Base-by-base conservation (phyloP, 768 basidiomycete species). In the Epithele typhae region DNA sequence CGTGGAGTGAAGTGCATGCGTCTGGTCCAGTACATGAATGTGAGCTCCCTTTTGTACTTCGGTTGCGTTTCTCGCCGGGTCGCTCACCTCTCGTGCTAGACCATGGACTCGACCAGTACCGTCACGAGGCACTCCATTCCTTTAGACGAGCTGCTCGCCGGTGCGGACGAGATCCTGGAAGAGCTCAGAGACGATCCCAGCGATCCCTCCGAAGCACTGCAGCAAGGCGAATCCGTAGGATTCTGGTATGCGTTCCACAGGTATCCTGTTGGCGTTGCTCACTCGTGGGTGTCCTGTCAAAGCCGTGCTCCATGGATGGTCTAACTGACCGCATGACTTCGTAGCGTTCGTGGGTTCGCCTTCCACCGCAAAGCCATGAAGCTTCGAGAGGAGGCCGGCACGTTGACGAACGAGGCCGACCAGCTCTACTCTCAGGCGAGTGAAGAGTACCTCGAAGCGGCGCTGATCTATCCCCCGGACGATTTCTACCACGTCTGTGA, bases 321-420 rank as follows among this genome's bases (percentile, higher is more conserved):
- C 30, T 8, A 2, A n/a, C 6, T 15, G 7, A 18, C 8, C 4
- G 22, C 3, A 15, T 3, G 14, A 4, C 21, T 23, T 12, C 27
- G 7, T 24, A 59, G 52, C 2, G 39, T 46, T 12, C 32, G 34
- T 18, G 59, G 46, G 2, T 50, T 52, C 25, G 57, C 46, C 37
- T 49, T 55, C 34, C 33, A 34, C n/a, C 36, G 46, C 15, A 49
- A 37, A 18, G 54, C 49, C 2, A 33, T 19, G n/a, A 25, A 40
- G 12, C 32, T 36, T 30, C 27, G 27, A 15, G 30, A 22, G 4
- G 30, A 22, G 4, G 21, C 51, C 8, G 23, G 17, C 3, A 37
- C 22, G 5, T 25, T 40, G 11, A 40, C 44, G 15, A 42, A 42
- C 1, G 42, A 43, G 9, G 22, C 43, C 6, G 1, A 11, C 2